These are phyloP conservation scores for Pterulicium gracile DNA, from an alignment of 1,284 basidiomycete genomes.

Conservation along the genomic window DNA sequence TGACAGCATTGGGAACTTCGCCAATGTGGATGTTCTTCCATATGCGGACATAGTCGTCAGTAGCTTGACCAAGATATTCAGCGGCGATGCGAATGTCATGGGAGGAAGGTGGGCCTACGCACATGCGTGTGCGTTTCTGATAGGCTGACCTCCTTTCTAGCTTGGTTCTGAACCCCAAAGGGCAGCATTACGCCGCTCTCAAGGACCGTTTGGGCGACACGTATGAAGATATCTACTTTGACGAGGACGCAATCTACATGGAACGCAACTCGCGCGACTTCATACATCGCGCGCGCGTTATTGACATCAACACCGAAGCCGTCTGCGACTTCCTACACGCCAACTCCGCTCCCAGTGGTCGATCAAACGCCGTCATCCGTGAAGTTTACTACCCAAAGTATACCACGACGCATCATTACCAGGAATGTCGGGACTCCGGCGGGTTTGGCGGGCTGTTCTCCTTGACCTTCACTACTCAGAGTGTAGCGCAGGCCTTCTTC, in stretches of 20 bases:
- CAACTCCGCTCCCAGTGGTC: constrained; percentile 31
- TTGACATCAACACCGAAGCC: constrained; percentile 79
- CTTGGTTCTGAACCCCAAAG: constrained; percentile 78
- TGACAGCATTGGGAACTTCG: constrained; percentile 94
- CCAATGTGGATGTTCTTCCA: constrained; percentile 88
- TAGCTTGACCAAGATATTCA: constrained; percentile 93
- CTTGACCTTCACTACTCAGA: constrained; percentile 67
- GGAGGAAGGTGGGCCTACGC: constrained; percentile 90
- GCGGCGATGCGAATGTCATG: constrained; percentile 95
- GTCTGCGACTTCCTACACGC: constrained; percentile 73
- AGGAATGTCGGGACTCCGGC: constrained; percentile 42
- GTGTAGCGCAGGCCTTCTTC: constrained; percentile 77
- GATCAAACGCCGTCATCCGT: constrained; percentile 48
- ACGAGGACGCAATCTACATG: constrained; percentile 93
- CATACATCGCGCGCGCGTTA: constrained; percentile 59
- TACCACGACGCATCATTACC: constrained; percentile 66
- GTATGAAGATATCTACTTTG: constrained; percentile 86
- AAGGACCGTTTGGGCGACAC: constrained; percentile 46
- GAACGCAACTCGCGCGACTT: constrained; percentile 97
- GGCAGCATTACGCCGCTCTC: constrained; percentile 56
- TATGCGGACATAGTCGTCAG: constrained; percentile 92
- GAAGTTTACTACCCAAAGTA: constrained; percentile 89
- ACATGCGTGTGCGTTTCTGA: too few relatives aligned
- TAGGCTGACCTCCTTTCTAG: constrained; percentile 36
- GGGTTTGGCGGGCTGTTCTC: constrained; percentile 93